A percentile compares a stretch with the other conserved stretches of the same genome.
Evolutionary conservation across 2,329 filamentous ascomycete genomes (phyloP).

Genomic region (Colletotrichum magnum): DNA sequence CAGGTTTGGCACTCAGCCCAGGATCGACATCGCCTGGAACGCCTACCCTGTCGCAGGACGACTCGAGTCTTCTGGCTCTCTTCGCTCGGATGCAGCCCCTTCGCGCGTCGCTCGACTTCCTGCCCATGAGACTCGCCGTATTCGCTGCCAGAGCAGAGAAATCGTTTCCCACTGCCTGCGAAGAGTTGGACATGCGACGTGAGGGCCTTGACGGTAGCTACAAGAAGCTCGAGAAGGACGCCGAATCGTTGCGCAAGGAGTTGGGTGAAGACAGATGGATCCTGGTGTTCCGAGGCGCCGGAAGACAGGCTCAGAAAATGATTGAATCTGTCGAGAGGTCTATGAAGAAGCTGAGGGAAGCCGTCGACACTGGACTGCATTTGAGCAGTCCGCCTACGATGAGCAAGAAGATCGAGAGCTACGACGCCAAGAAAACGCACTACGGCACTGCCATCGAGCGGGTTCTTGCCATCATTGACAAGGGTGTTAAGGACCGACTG

Average conservation of each 20-base stretch:
- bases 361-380: constrained; percentile 81
- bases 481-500: constrained; percentile 93
- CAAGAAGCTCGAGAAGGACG: constrained; percentile 89
- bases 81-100: constrained; percentile 97
- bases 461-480: constrained; percentile 92
- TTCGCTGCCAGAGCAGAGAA: constrained; percentile 84
- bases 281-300: constrained; percentile 93
- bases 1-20: constrained; percentile 74
- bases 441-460: constrained; percentile 95
- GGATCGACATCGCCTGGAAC: constrained; percentile 67
- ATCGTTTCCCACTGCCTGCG: constrained; percentile 90
- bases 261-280: constrained; percentile 97
- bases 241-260: constrained; percentile 89
- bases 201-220: constrained; percentile 85
- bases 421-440: constrained; percentile 94
- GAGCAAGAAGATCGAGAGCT: constrained; percentile 89
- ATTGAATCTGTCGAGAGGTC: constrained; percentile 94
- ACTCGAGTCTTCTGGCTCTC: constrained; percentile 88
- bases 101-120: constrained; percentile 91
- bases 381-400: constrained; percentile 78
- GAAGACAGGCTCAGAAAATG: constrained; percentile 94
- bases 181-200: constrained; percentile 85
- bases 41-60: constrained; percentile 77
- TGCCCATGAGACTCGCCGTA: constrained; percentile 92
- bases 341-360: constrained; percentile 84